Evolutionary conservation across 768 basidiomycete species (phyloP), one percentile per base, ranked within the genome.

Genomic region (Phaeotremella fagi): DNA sequence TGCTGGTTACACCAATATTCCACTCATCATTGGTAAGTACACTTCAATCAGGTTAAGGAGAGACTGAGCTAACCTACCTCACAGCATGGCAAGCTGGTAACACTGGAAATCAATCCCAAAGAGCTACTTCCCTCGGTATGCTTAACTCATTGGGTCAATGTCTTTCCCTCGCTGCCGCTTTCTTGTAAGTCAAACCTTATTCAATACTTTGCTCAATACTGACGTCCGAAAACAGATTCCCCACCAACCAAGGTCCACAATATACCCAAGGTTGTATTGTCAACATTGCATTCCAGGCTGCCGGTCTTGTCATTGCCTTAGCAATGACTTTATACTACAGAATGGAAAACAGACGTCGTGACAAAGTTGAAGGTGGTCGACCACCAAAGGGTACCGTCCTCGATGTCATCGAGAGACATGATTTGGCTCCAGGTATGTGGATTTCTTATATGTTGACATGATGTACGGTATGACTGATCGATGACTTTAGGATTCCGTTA

Each of bases 141-240:
- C 69, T 78, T 41, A 77, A 77, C 66, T 55, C 67, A 11, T 46
- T 72, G 47, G 72, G 72, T 27, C 75, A 77, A 54, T 77, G 74
- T 57, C 61, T 78, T 5, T 63, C 66, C 4, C 62, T 76, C 37
- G 48, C 55, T 5, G 66, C 66, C 33, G 52, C 61, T n/a, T 66
- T 66, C 55, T 42, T 66, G 60, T 64, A 27, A 57, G 62, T 60
- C 23, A n/a, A 16, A n/a, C 26, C 35, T 41, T 49, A 48, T 66
- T 38, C 69, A 66, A 15, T 51, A 65, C 24, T 73, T 36, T 18
- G 38, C 35, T 45, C 27, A 33, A 16, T 33, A 33, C 9, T 7
- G 16, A 33, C 31, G 31, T 7, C 16, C 31, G 31, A 33, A 7
- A 33, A 4, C 50, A 62, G 60, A 14, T 68, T 78, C 73, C 76